Percentiles rank a stretch among this genome's conserved stretches.
These are phyloP conservation scores for Solanum piurae DNA, from an alignment of 257 asterid genomes.

Conservation along the genomic window DNA sequence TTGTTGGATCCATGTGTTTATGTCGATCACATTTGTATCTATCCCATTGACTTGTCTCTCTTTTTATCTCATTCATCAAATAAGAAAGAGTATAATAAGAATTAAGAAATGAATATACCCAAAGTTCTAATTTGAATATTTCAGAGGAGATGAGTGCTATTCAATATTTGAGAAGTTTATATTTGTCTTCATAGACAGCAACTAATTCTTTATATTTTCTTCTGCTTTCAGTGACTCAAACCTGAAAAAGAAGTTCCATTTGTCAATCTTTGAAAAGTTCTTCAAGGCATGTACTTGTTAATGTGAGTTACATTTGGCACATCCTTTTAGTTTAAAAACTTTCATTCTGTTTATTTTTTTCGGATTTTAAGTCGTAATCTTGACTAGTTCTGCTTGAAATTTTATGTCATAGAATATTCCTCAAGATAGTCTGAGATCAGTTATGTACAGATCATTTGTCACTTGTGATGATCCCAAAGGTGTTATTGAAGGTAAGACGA, in stretches of 20 bases:
- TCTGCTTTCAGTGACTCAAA: constrained; percentile 8
- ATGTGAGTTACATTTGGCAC: constrained; percentile 18
- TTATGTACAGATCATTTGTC: constrained; percentile 51
- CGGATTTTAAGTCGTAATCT: background rate
- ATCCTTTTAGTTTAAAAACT: background rate
- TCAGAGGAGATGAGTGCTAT: constrained; percentile 1
- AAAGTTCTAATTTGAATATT: constrained; percentile 7
- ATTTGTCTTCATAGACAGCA: constrained; percentile 27
- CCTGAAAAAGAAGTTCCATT: background rate
- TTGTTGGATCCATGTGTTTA: background rate
- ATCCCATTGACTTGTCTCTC: background rate
- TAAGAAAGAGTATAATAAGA: background rate
- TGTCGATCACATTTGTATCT: background rate
- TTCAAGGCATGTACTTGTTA: constrained; percentile 8
- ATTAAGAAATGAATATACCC: background rate
- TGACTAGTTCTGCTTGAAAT: constrained; percentile 19
- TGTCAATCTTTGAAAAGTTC: constrained; percentile 3
- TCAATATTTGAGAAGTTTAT: background rate
- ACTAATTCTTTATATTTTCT: constrained; percentile 7
- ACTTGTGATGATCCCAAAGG: constrained; percentile 73
- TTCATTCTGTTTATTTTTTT: constrained; percentile 6
- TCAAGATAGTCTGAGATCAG: constrained; percentile 54
- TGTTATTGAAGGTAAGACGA: constrained; percentile 45
- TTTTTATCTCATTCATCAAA: background rate
- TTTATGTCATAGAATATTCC: constrained; percentile 40